phyloP scores from a whole-genome alignment of 73 alveolate genomes.

The Paramecium octaurelia region DNA sequence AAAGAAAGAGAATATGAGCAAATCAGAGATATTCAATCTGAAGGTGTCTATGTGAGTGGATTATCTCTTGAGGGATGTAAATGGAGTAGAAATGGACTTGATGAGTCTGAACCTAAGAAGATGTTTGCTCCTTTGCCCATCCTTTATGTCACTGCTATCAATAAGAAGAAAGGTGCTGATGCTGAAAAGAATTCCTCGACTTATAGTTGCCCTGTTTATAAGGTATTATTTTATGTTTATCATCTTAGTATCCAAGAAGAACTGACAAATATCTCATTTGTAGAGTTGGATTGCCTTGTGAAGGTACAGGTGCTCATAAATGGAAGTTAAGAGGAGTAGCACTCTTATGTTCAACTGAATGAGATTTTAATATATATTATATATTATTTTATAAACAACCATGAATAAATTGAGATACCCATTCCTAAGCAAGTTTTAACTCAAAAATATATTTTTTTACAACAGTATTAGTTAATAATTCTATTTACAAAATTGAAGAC shows the following conservation, averaged over 20 bases:
- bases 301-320: conserved; percentile 88
- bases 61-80: conserved; percentile 98
- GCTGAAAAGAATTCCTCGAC: conserved; percentile 50
- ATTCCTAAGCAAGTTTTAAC: not conserved
- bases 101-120: conserved; percentile 89
- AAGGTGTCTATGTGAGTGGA: conserved; percentile 96
- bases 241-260: conserved; percentile 53
- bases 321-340: conserved; percentile 98
- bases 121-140: conserved; percentile 84
- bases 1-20: conserved; percentile 79
- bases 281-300: conserved; percentile 94
- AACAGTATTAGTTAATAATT: too few relatives aligned
- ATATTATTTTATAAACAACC: not conserved
- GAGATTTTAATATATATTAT: conserved; percentile 59
- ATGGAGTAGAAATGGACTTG: conserved; percentile 96
- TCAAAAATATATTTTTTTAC: not conserved
- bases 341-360: conserved; percentile 88
- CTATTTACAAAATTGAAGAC: too few relatives aligned
- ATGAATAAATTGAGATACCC: not conserved
- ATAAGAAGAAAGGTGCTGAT: conserved; percentile 66
- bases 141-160: conserved; percentile 79
- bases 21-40: conserved; percentile 76
- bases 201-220: conserved; percentile 45
- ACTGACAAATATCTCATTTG: conserved; percentile 95
- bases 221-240: not conserved